These are phyloP conservation scores for Vaccinium corymbosum DNA, from an alignment of 148 eudicot genomes.

Conservation along the genomic window DNA sequence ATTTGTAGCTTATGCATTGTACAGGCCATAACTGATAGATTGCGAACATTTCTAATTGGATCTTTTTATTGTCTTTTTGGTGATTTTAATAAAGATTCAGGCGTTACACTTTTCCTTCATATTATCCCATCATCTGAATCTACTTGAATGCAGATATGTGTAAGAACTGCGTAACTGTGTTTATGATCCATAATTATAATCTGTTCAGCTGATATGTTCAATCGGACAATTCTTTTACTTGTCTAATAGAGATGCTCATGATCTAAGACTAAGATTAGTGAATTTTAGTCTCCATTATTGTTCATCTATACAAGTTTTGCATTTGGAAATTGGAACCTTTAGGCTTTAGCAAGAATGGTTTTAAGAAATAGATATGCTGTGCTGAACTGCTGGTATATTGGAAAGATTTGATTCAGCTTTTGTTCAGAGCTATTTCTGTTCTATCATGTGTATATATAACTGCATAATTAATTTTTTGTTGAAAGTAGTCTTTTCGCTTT, in stretches of 20 bases:
- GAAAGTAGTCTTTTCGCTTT: too few relatives aligned
- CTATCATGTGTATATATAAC: too few relatives aligned
- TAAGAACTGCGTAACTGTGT: not conserved
- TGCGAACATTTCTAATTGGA: not conserved
- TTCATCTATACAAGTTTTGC: not conserved
- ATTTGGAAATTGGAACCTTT: not conserved
- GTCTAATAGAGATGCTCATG: not conserved
- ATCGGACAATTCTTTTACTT: not conserved
- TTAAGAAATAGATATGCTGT: not conserved
- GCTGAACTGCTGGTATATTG: not conserved
- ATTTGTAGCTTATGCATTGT: slow-evolving; percentile 31
- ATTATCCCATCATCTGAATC: not conserved
- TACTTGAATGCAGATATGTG: not conserved
- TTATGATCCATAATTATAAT: not conserved
- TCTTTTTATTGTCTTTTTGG: not conserved
- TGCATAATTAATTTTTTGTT: too few relatives aligned
- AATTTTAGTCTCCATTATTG: not conserved
- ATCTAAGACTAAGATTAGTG: not conserved
- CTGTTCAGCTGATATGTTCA: not conserved
- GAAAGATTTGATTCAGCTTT: not conserved
- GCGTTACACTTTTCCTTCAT: not conserved
- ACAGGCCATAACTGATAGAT: slow-evolving; percentile 26
- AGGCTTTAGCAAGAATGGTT: not conserved
- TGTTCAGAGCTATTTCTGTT: not conserved
- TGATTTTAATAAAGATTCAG: not conserved